Evolutionary conservation across 768 basidiomycete genomes (phyloP).

Genomic region (Coprinopsis cinerea): DNA sequence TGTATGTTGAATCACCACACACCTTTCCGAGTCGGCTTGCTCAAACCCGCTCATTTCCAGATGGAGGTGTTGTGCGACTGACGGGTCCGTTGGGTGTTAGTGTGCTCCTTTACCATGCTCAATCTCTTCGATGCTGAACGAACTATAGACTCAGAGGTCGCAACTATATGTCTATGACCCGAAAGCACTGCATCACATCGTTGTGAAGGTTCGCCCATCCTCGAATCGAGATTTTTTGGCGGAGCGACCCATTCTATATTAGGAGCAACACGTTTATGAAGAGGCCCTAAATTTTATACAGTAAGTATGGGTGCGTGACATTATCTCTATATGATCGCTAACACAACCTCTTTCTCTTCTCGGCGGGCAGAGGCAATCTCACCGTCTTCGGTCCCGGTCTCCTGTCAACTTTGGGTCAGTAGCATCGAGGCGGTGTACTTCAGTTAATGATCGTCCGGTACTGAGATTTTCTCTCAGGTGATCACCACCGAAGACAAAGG

Average conservation of each 20-base stretch:
- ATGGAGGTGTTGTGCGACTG: conserved; percentile 29
- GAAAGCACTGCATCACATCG: conserved; percentile 37
- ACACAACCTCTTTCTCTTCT: background rate
- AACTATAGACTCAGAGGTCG: conserved; percentile 18
- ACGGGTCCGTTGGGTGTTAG: conserved; percentile 31
- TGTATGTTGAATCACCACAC: conserved; percentile 26
- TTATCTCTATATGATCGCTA: no score
- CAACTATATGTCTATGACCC: conserved; percentile 40
- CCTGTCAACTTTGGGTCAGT: no score
- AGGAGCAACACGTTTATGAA: conserved; percentile 31
- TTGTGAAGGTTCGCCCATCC: conserved; percentile 31
- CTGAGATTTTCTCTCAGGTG: conserved; percentile 21
- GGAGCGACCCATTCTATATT: background rate
- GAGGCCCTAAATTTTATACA: conserved; percentile 20
- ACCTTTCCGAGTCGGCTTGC: background rate
- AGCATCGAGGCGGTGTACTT: no score
- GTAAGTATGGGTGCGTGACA: conserved; percentile 14
- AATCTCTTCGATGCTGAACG: background rate
- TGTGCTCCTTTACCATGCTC: background rate
- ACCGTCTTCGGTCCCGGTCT: conserved; percentile 18
- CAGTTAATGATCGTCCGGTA: no score
- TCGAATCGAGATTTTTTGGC: background rate
- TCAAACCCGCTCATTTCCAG: conserved; percentile 13
- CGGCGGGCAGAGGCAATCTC: conserved; percentile 12
- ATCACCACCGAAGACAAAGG: conserved; percentile 35